These are phyloP conservation scores for Phytophthora hibernalis DNA, from an alignment of 352 stramenopile species.

Conservation along the genomic window DNA sequence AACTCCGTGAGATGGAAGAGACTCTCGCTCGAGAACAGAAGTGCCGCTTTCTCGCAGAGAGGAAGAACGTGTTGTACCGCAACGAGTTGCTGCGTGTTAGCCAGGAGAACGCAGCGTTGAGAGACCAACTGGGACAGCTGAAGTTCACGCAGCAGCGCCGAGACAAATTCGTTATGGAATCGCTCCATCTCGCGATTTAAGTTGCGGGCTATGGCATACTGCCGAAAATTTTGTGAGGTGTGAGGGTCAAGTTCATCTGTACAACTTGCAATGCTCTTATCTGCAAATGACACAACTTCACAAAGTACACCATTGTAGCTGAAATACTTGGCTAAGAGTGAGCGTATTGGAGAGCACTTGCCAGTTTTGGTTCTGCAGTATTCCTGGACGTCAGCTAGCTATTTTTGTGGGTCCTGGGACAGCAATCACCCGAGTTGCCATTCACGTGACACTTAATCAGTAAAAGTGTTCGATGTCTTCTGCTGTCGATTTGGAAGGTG, in stretches of 20 bases:
- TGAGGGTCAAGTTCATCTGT: background rate
- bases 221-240: background rate
- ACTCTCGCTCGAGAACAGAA: slow-evolving; percentile 69
- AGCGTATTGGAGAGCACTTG: background rate
- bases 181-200: slow-evolving; percentile 56
- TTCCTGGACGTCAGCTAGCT: background rate
- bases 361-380: background rate
- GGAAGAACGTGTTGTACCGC: slow-evolving; percentile 81
- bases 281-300: background rate
- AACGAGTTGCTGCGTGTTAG: slow-evolving; percentile 65
- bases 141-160: slow-evolving; percentile 26
- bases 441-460: background rate
- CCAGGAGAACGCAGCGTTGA: slow-evolving; percentile 63
- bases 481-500: slow-evolving; percentile 42
- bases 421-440: background rate
- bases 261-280: background rate
- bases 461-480: slow-evolving; percentile 37
- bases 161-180: slow-evolving; percentile 37
- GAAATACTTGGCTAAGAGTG: background rate
- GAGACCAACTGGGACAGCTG: slow-evolving; percentile 43
- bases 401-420: background rate
- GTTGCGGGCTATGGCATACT: background rate
- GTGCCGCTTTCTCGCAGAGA: slow-evolving; percentile 72
- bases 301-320: too few relatives aligned
- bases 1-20: slow-evolving; percentile 40